A percentile compares a stretch with the other conserved stretches of the same genome.
Conservation (phyloP, 2,329 filamentous ascomycete species). For the Phoma sp. region DNA sequence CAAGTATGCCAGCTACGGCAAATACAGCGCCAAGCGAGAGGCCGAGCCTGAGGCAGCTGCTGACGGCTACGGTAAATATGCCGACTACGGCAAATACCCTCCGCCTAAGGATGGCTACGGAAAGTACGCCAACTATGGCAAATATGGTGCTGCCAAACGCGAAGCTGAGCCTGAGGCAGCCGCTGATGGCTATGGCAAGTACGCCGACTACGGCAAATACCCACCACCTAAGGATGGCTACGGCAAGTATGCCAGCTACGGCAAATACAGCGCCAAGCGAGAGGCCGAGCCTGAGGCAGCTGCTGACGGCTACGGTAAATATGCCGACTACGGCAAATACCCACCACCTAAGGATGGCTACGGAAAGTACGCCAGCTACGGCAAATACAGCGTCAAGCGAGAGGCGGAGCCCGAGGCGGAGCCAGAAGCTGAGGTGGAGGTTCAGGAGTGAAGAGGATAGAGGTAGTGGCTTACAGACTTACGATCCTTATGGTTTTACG, state of each 20-base stretch:
- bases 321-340: constrained; percentile 18
- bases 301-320: constrained; percentile 20
- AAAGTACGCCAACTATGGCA: constrained; percentile 19
- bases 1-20: constrained; percentile 24
- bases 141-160: constrained; percentile 1
- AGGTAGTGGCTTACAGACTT: too few species aligned
- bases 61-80: constrained; percentile 23
- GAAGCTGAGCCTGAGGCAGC: constrained; percentile 7
- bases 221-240: constrained; percentile 18
- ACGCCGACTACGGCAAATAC: constrained; percentile 15
- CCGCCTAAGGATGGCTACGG: constrained; percentile 23
- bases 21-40: not conserved
- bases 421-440: not conserved
- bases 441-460: not conserved
- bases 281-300: constrained; percentile 6
- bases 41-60: not conserved
- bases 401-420: not conserved
- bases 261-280: constrained; percentile 11
- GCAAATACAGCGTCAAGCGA: constrained; percentile 10
- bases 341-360: constrained; percentile 21
- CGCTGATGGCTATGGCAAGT: constrained; percentile 12
- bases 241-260: constrained; percentile 24
- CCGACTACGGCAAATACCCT: constrained; percentile 18
- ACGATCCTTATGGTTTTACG: too few species aligned
- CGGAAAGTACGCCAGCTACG: constrained; percentile 25